Evolutionary conservation across 2,329 filamentous ascomycete species (phyloP), one percentile per base, ranked within the genome.

Genomic region (Nigrospora oryzae): DNA sequence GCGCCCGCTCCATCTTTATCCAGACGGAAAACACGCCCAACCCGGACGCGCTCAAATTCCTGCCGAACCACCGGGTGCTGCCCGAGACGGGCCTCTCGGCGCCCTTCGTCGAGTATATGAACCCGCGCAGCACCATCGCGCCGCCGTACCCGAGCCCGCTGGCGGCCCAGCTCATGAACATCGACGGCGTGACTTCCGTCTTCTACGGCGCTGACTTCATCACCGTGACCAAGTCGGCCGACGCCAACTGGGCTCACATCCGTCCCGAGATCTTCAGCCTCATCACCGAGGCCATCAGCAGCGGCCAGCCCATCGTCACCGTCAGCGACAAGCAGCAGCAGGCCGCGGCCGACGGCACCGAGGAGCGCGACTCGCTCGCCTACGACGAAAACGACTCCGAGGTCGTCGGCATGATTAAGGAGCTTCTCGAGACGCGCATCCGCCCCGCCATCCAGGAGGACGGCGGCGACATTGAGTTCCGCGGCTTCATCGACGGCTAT

Each of bases 401-500:
- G 67, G 88, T 96, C 11, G 85, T 98, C 10, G 86, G 89, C 47
- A 97, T 97, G 93, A 97, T 98, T 68, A 95, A 97, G 70, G 93
- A 98, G 68, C 71, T 98, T 31, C 74, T 98, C 33, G 93, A 98
- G 67, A 98, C 93, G 23, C 77, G 93, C 50, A 95, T 98, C 59
- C 78, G 93, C 37, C 93, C 93, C 1, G 87, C 91, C 1, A 98
- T 98, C 51, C 93, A 97, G 64, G 93, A 97, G 63, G 93, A 98
- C 55, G 93, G 93, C 40, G 93, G 93, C 38, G 93, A 98, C 63
- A 97, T 98, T 58, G 93, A 98, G 64, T 94, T 91, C 63, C 75
- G 87, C 15, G 91, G 91, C 1, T 97, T 97, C 57, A 78, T 89
- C 53, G 77, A 89, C 55, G 93, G 93, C 0, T 78, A 84, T 50